A percentile compares a stretch with the other conserved stretches of the same genome.
phyloP scores from a whole-genome alignment of 2,329 filamentous ascomycete species.

The Helicocarpus griseus region DNA sequence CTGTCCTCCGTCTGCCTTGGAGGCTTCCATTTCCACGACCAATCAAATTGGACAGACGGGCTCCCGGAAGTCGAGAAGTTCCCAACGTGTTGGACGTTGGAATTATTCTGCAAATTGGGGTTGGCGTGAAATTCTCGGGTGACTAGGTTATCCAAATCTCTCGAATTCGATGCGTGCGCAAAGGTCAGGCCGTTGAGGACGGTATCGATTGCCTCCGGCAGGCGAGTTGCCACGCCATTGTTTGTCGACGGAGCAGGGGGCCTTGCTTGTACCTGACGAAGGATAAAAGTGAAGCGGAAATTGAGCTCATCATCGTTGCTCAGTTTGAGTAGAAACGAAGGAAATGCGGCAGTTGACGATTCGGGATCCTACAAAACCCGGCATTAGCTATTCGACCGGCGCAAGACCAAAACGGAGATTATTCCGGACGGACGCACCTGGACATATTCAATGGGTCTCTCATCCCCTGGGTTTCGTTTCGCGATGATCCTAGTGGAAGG shows the following conservation, averaged over 20 bases:
- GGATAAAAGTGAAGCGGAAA: conserved; percentile 85
- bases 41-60: conserved; percentile 78
- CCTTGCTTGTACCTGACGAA: conserved; percentile 47
- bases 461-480: conserved; percentile 63
- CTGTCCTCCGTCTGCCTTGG: conserved; percentile 72
- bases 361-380: conserved; percentile 62
- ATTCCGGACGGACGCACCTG: conserved; percentile 54
- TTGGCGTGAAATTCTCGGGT: conserved; percentile 95
- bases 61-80: conserved; percentile 80
- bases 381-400: conserved; percentile 5
- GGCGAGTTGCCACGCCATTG: conserved; percentile 42
- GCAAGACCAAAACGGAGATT: conserved; percentile 5
- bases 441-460: conserved; percentile 73
- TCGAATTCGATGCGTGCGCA: conserved; percentile 73
- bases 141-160: conserved; percentile 85
- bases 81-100: conserved; percentile 90
- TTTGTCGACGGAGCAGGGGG: conserved; percentile 41
- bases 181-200: conserved; percentile 83
- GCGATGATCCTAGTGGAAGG: conserved; percentile 70
- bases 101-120: conserved; percentile 93
- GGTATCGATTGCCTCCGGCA: conserved; percentile 53
- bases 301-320: conserved; percentile 84
- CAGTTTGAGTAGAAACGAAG: conserved; percentile 76
- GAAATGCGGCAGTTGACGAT: conserved; percentile 30
- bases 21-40: conserved; percentile 95